These are phyloP conservation scores for Onygena corvina DNA, from an alignment of 2,329 filamentous ascomycete genomes.

Conservation along the genomic window DNA sequence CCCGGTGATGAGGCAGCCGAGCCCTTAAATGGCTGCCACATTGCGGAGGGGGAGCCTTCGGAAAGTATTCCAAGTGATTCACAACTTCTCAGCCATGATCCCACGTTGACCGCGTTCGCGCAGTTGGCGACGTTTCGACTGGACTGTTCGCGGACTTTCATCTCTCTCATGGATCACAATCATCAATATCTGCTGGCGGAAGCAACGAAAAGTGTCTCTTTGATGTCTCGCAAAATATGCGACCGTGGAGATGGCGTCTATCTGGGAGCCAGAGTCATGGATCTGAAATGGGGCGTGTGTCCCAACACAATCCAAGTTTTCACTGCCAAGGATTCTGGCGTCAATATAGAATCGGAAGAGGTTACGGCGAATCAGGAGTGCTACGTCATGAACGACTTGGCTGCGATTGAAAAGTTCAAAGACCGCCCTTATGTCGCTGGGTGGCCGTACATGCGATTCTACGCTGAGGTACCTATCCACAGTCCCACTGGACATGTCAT, in stretches of 20 bases:
- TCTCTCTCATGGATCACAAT: slow-evolving; percentile 21
- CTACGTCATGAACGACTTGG: slow-evolving; percentile 25
- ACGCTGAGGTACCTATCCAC: slow-evolving; percentile 47
- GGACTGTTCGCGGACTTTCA: slow-evolving; percentile 17
- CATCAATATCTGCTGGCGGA: slow-evolving; percentile 22
- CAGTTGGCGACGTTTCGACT: slow-evolving; percentile 21
- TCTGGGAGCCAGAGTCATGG: neutral
- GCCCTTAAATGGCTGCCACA: too few relatives aligned
- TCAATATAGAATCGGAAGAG: slow-evolving; percentile 6
- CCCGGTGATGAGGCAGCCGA: too few relatives aligned
- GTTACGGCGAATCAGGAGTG: slow-evolving; percentile 6
- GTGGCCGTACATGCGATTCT: slow-evolving; percentile 33
- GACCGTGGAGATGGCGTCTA: slow-evolving; percentile 3
- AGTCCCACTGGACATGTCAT: slow-evolving; percentile 44
- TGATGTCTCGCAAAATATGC: slow-evolving; percentile 14
- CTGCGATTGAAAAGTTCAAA: slow-evolving; percentile 24
- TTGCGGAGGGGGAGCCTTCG: too few relatives aligned
- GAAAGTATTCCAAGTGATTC: too few relatives aligned
- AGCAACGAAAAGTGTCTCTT: slow-evolving; percentile 16
- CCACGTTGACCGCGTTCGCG: slow-evolving; percentile 20
- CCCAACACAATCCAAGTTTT: slow-evolving; percentile 12
- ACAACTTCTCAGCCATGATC: slow-evolving; percentile 10
- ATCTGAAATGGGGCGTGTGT: slow-evolving; percentile 15
- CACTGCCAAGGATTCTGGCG: neutral
- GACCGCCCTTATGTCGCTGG: slow-evolving; percentile 19